Evolutionary conservation across 345 rosid species (phyloP).

Genomic region (Diplotaxis tenuifolia): DNA sequence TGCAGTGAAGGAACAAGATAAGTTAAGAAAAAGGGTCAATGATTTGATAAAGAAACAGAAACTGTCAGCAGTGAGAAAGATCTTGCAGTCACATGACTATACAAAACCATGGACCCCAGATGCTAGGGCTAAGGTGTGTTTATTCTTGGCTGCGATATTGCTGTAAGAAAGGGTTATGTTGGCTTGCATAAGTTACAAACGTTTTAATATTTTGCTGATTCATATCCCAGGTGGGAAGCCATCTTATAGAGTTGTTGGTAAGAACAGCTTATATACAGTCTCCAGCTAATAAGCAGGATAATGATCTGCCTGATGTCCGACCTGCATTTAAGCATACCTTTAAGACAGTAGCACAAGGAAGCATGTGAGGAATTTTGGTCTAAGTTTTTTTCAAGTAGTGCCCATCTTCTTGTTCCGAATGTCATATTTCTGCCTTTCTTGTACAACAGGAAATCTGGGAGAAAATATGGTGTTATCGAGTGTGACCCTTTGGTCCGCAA

Average conservation of each 20-base stretch:
- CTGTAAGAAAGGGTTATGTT: conserved; percentile 8
- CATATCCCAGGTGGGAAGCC: conserved; percentile 95
- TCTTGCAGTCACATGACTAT: conserved; percentile 68
- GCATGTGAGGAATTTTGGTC: conserved; percentile 26
- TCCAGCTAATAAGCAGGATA: conserved; percentile 62
- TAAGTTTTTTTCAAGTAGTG: conserved; percentile 16
- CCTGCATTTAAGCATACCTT: conserved; percentile 98
- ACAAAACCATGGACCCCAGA: conserved; percentile 73
- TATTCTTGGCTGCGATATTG: conserved; percentile 15
- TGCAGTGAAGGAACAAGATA: conserved; percentile 52
- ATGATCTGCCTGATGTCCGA: conserved; percentile 73
- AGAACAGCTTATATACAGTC: conserved; percentile 85
- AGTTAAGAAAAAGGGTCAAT: conserved; percentile 69
- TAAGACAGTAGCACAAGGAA: no score
- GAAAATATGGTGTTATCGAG: conserved; percentile 78
- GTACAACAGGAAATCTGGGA: conserved; percentile 54
- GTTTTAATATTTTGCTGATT: conserved; percentile 14
- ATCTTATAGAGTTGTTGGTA: conserved; percentile 74
- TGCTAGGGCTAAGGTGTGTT: conserved; percentile 81
- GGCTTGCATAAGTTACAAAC: conserved; percentile 5
- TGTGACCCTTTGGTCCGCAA: conserved; percentile 80
- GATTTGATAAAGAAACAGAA: conserved; percentile 77
- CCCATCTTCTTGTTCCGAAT: conserved; percentile 9
- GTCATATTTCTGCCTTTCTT: conserved; percentile 26
- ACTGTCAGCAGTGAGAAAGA: conserved; percentile 72